Evolutionary conservation across 495 filamentous ascomycete species (phyloP), one percentile per base, ranked within the genome.

Genomic region (Parathielavia hyrcaniae): DNA sequence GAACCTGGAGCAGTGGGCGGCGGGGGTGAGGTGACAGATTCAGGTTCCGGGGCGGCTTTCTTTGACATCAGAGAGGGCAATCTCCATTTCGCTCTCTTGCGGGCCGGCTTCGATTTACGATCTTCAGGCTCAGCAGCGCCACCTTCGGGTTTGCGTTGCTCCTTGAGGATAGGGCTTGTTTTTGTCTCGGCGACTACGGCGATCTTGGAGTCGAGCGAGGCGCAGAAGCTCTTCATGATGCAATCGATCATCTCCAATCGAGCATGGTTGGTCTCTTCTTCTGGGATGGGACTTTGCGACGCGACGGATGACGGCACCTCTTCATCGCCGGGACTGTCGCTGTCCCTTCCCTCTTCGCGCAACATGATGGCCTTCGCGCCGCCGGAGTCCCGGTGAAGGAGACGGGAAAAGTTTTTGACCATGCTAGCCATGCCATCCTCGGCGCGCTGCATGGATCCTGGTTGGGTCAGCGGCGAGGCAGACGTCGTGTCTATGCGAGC

Each of bases 141-240:
- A 10, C 1, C 2, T 12, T 11, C 20, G 20, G 17, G 12, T 20
- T 32, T 13, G 36, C 5, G n/a, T 11, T 49, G 22, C 3, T 20
- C 22, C 36, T 57, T 34, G 35, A 41, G 23, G 0, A 5, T 19
- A 5, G 20, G 45, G 13, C 1, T 39, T 19, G 40, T 4, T n/a
- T 35, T 23, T 5, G 43, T 16, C 22, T 41, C 17, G 17, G 35
- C 55, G 26, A 56, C 35, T 4, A 14, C 39, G 5, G 44, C 49
- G 1, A 68, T 40, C 26, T 66, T 68, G 41, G 54, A 35, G 43
- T 68, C 61, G 16, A 68, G 63, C 9, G 57, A 53, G 23, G 50
- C 34, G 52, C 49, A 51, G 53, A 68, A 54, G 16, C 61, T 68
- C 45, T 47, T 59, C 66, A 68, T 68, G 51, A 68, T 65, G 39